Base-by-base conservation (phyloP, 352 stramenopile species). In the Phytophthora lateralis region DNA sequence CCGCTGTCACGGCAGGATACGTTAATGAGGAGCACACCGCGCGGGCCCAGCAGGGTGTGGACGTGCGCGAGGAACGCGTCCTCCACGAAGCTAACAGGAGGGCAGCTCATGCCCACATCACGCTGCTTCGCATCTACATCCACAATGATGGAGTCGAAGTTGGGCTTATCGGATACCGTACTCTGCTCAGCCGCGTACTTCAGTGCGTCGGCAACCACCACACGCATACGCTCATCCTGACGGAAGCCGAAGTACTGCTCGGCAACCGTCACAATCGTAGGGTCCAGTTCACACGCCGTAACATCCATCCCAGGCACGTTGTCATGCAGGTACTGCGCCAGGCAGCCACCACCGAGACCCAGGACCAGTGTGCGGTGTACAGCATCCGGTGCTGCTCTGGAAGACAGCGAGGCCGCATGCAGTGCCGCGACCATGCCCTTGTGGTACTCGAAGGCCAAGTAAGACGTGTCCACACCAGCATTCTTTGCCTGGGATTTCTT, bases 401-500 rank as follows among this genome's bases (percentile, higher is more conserved):
- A 49, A 27, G 64, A 63, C 24, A 79, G 54, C 35, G 66, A 81
- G 14, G 58, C 54, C 8, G 75, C 74, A 24, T 87, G 76, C 58
- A 91, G 63, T 20, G 74, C 74, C 15, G 78, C 80, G 11, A 89
- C 59, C 73, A 95, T 91, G 37, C 80, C 84, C 47, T 81, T 85
- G 57, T 95, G 86, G 59, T 93, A 94, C 17, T 89, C 80, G 24
- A 93, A 94, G 0, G 73, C 73, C 42, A 95, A 48, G 51, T 85
- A 91, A 0, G 66, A 78, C 18, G 71, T 68, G 50, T 93, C 82
- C 21, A 94, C 72, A 10, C 55, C 59, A 2, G 56, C 49, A 18
- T 55, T 49, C n/a, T 60, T 73, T 0, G 55, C 63, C 21, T 63
- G 50, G 0, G 57, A 49, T 42, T 76, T 80, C 45, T 75, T 76